Evolutionary conservation across 345 rosid species (phyloP), one percentile per base, ranked within the genome.

Genomic region (Luvunga scandens): DNA sequence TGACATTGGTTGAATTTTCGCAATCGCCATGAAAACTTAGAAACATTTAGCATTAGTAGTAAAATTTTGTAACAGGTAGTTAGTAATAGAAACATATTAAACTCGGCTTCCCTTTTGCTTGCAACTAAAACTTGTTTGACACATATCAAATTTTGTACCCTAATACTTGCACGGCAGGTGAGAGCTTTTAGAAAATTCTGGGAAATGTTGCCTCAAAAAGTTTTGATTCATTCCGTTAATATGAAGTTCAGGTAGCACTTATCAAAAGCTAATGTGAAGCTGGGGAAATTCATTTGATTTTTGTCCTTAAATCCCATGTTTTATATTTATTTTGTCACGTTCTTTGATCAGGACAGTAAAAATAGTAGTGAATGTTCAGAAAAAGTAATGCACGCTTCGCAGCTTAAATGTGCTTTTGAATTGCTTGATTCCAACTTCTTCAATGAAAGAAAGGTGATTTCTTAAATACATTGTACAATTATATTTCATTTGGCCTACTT

Each of bases 391-490:
- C 86, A 88, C 57, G 90, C 84, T 77, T 85, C 83, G 55, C 69
- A 66, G 67, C 80, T 89, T 12, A 80, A 77, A 81, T 22, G 71
- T 21, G 83, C 81, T 42, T 88, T 93, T 75, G 71, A 84, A 79
- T 75, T 93, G 74, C 71, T 91, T 60, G 95, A 91, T 81, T 87
- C 91, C 16, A 80, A 77, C 55, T 90, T 91, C 93, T 91, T 95
- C 81, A 83, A 79, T 61, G 95, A 93, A 38, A 72, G 81, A n/a
- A 85, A 93, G 93, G 98, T 95, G 78, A 71, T 18, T 9, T 64
- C 50, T 18, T 42, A 24, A 61, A 14, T 12, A 60, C 27, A 39
- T 16, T 57, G 27, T 24, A 39, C 69, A 42, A 27, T 45, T 24
- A 16, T 57, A 42, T 27, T 62, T 61, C 31, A 57, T 64, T 60